Percentiles rank a stretch among this genome's conserved stretches.
These are phyloP conservation scores for Lepiota venenata DNA, from an alignment of 768 basidiomycete genomes.

Conservation along the genomic window DNA sequence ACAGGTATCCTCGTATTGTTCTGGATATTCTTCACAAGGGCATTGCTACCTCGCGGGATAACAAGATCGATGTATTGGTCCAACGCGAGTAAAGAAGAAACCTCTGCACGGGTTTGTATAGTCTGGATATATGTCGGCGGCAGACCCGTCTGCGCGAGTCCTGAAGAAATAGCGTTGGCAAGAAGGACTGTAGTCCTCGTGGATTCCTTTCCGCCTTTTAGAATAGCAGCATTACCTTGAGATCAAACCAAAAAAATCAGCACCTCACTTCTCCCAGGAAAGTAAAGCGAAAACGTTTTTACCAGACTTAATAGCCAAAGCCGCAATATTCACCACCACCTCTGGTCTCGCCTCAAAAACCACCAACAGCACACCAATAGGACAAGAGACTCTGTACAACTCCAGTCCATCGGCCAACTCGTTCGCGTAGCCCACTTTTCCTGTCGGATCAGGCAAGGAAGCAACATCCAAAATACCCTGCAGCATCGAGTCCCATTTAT, in stretches of 20 bases:
- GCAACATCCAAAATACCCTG: slow-evolving; percentile 89
- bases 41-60: slow-evolving; percentile 93
- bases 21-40: slow-evolving; percentile 85
- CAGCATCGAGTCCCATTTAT: slow-evolving; percentile 95
- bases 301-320: slow-evolving; percentile 97
- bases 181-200: slow-evolving; percentile 74
- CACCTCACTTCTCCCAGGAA: not conserved
- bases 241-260: not conserved
- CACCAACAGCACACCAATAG: slow-evolving; percentile 93
- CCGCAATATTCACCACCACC: slow-evolving; percentile 96
- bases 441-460: slow-evolving; percentile 81
- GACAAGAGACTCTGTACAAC: slow-evolving; percentile 91
- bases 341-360: slow-evolving; percentile 98
- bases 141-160: slow-evolving; percentile 68
- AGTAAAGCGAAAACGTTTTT: slow-evolving; percentile 18
- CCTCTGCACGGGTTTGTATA: slow-evolving; percentile 88
- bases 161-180: slow-evolving; percentile 74
- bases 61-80: slow-evolving; percentile 96
- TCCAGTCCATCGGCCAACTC: slow-evolving; percentile 85
- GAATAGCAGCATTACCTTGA: slow-evolving; percentile 91
- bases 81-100: slow-evolving; percentile 79
- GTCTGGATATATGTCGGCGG: slow-evolving; percentile 85
- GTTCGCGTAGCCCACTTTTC: slow-evolving; percentile 83
- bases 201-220: slow-evolving; percentile 98
- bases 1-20: slow-evolving; percentile 90